These are phyloP conservation scores for Isatis tinctoria DNA, from an alignment of 345 rosid species.

Conservation along the genomic window DNA sequence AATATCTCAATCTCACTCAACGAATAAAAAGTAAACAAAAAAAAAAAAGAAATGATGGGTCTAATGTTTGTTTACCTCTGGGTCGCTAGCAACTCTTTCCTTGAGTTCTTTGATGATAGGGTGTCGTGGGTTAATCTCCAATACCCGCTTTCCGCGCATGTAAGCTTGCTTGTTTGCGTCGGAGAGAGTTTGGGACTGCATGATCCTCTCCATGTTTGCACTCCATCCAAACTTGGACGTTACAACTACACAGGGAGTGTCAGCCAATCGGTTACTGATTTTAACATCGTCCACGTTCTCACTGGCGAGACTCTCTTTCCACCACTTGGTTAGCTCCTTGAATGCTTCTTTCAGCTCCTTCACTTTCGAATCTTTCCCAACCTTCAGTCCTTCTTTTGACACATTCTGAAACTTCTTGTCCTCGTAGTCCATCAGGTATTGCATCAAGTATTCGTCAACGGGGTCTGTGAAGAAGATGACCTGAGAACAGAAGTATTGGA, in stretches of 20 bases:
- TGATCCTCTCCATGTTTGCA: conserved; percentile 96
- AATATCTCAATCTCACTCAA: neutral
- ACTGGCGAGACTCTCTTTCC: conserved; percentile 69
- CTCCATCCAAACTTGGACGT: conserved; percentile 98
- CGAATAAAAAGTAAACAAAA: neutral
- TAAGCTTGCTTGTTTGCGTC: conserved; percentile 91
- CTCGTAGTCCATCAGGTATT: conserved; percentile 95
- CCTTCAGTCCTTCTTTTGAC: conserved; percentile 86
- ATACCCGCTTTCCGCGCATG: conserved; percentile 92
- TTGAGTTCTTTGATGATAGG: conserved; percentile 95
- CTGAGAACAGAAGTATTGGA: conserved; percentile 37
- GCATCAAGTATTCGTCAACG: conserved; percentile 97
- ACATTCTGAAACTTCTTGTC: conserved; percentile 94
- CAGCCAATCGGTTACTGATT: conserved; percentile 81
- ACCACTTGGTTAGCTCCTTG: conserved; percentile 95
- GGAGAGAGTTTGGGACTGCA: conserved; percentile 93
- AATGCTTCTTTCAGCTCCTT: conserved; percentile 91
- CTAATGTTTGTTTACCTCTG: conserved; percentile 54
- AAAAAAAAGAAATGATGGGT: neutral
- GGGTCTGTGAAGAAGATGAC: conserved; percentile 98
- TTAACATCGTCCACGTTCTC: conserved; percentile 93
- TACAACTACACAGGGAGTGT: conserved; percentile 93
- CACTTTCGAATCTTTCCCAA: conserved; percentile 68
- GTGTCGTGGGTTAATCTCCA: conserved; percentile 93
- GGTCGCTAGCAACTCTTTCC: conserved; percentile 68